These are phyloP conservation scores for Penicillium coffeae DNA, from an alignment of 495 filamentous ascomycete species.

Conservation along the genomic window DNA sequence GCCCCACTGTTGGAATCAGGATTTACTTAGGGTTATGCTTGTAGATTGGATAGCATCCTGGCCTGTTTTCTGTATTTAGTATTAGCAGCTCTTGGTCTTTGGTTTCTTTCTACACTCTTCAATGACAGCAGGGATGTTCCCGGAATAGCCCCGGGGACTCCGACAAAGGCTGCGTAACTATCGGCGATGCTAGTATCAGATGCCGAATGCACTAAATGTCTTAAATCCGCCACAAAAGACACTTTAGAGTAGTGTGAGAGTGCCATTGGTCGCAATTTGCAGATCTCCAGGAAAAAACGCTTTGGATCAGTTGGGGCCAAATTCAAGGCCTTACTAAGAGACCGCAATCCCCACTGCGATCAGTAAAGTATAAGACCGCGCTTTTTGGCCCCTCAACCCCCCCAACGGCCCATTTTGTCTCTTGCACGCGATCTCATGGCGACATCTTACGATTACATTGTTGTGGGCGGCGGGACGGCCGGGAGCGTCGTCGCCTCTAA, in stretches of 20 bases:
- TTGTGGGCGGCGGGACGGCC: constrained; percentile 41
- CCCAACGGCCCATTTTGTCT: neutral
- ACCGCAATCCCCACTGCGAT: neutral
- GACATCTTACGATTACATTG: constrained; percentile 25
- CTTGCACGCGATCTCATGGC: neutral
- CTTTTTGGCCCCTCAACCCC: neutral
- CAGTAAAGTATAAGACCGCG: neutral
- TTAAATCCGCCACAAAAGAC: neutral
- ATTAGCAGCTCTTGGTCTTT: no score
- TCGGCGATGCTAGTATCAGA: no score
- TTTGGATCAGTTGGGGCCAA: neutral
- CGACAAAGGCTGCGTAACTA: no score
- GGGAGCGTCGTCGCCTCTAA: constrained; percentile 39
- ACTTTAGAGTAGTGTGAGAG: neutral
- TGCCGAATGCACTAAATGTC: no score
- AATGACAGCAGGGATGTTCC: no score
- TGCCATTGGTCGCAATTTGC: neutral
- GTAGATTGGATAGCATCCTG: no score
- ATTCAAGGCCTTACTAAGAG: neutral
- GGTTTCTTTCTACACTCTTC: no score
- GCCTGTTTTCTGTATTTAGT: no score
- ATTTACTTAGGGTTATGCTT: no score
- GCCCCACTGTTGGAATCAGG: no score
- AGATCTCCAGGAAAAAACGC: neutral
- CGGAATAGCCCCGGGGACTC: no score